These are phyloP conservation scores for Yamadazyma insecticola DNA, from an alignment of 805 yeast genomes.

Conservation along the genomic window DNA sequence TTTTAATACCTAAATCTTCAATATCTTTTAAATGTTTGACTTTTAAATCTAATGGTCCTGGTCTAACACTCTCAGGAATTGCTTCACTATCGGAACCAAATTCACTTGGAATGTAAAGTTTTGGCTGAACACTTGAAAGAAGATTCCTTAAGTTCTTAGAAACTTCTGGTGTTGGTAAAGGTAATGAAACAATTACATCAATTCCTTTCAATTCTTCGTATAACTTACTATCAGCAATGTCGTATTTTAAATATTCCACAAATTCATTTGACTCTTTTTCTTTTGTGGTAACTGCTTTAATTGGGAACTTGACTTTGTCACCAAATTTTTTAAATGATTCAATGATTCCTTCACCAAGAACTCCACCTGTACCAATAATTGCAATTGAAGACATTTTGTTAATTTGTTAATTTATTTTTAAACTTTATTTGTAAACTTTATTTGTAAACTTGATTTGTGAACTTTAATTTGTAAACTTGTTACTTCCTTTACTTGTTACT, in stretches of 20 bases:
- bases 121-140: constrained; percentile 39
- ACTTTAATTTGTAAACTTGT: too few relatives aligned
- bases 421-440: too few relatives aligned
- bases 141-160: constrained; percentile 34
- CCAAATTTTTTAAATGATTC: constrained; percentile 44
- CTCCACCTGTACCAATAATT: constrained; percentile 49
- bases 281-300: constrained; percentile 48
- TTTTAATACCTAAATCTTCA: constrained; percentile 38
- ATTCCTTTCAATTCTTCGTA: constrained; percentile 38
- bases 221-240: constrained; percentile 19
- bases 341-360: constrained; percentile 45
- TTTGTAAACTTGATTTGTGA: too few relatives aligned
- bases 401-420: too few relatives aligned
- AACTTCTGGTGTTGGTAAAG: constrained; percentile 24
- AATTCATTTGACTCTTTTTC: constrained; percentile 27
- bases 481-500: too few relatives aligned
- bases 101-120: constrained; percentile 56
- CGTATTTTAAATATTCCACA: constrained; percentile 36
- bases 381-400: constrained; percentile 34
- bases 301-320: constrained; percentile 40
- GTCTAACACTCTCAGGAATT: constrained; percentile 8
- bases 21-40: constrained; percentile 32
- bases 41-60: constrained; percentile 34
- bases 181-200: constrained; percentile 49
- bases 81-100: constrained; percentile 47